Percentiles rank a stretch among this genome's conserved stretches.
phyloP scores from a whole-genome alignment of 1,139 yeast species.

The Yamadazyma atmosphaerica region DNA sequence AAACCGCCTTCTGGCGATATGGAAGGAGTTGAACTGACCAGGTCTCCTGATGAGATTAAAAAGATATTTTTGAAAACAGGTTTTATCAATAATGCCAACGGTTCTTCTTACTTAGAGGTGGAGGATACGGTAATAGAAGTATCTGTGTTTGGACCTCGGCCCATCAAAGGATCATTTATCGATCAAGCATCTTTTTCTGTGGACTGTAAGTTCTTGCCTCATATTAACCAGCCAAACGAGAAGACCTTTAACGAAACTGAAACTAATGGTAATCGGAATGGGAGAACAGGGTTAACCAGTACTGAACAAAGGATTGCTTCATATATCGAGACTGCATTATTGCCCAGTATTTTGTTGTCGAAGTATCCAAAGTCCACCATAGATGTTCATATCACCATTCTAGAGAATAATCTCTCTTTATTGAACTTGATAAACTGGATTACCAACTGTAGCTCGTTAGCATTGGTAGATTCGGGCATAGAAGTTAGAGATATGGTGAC shows the following conservation, averaged over 20 bases:
- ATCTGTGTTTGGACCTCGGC: conserved; percentile 87
- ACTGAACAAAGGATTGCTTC: conserved; percentile 54
- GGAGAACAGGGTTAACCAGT: conserved; percentile 39
- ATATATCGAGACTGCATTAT: conserved; percentile 57
- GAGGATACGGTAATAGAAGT: conserved; percentile 64
- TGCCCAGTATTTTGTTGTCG: conserved; percentile 62
- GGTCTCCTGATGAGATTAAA: conserved; percentile 23
- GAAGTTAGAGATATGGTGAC: conserved; percentile 78
- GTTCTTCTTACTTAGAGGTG: conserved; percentile 78
- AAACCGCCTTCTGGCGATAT: conserved; percentile 6
- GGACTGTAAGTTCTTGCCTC: conserved; percentile 60
- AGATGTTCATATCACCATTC: conserved; percentile 70
- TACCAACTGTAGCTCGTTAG: conserved; percentile 65
- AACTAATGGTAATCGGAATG: conserved; percentile 23
- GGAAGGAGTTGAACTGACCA: conserved; percentile 6
- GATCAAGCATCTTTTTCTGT: conserved; percentile 70
- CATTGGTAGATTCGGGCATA: conserved; percentile 81
- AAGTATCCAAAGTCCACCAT: conserved; percentile 90
- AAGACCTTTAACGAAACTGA: conserved; percentile 20
- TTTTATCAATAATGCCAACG: conserved; percentile 69
- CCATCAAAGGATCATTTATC: conserved; percentile 73
- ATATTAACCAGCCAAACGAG: conserved; percentile 42
- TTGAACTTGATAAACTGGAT: conserved; percentile 45
- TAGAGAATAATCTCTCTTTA: conserved; percentile 39
- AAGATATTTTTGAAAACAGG: conserved; percentile 59